phyloP scores from a whole-genome alignment of 129 eudicot species.

The Smallanthus sonchifolius region DNA sequence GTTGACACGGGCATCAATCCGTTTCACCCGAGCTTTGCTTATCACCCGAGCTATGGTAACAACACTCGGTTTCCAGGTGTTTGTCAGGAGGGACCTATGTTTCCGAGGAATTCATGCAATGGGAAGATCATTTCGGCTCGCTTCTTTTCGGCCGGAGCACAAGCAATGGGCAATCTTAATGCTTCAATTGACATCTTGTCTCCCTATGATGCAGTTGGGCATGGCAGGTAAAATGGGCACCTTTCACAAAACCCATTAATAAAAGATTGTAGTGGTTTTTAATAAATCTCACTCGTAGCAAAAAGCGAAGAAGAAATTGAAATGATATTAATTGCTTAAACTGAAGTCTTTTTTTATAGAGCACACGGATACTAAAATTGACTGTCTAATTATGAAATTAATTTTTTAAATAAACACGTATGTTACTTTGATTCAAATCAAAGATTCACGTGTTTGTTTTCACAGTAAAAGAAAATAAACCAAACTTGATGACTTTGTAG shows the following conservation, averaged over 20 bases:
- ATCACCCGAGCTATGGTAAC: conserved; percentile 38
- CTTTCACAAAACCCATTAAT: background rate
- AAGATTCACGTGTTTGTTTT: too few relatives aligned
- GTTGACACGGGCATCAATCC: conserved; percentile 91
- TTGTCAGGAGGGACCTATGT: conserved; percentile 75
- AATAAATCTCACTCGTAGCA: too few relatives aligned
- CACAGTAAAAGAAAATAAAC: too few relatives aligned
- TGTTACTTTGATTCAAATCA: too few relatives aligned
- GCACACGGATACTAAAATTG: too few relatives aligned
- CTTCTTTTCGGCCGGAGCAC: conserved; percentile 77
- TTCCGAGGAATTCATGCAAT: conserved; percentile 74
- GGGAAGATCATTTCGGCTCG: conserved; percentile 88
- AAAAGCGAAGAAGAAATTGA: too few relatives aligned
- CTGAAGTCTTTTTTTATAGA: too few relatives aligned
- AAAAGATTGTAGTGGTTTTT: background rate
- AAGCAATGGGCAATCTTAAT: conserved; percentile 53
- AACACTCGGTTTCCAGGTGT: conserved; percentile 45
- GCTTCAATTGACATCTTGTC: conserved; percentile 68
- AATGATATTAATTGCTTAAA: too few relatives aligned
- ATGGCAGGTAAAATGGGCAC: conserved; percentile 63
- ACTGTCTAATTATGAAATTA: too few relatives aligned
- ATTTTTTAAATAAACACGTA: too few relatives aligned
- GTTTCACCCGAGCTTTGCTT: conserved; percentile 79
- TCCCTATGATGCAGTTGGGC: conserved; percentile 88
- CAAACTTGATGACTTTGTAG: too few relatives aligned